Percentiles rank a stretch among this genome's conserved stretches.
Conservation (phyloP, 2,329 filamentous ascomycete genomes). For the Mariannaea sp. region DNA sequence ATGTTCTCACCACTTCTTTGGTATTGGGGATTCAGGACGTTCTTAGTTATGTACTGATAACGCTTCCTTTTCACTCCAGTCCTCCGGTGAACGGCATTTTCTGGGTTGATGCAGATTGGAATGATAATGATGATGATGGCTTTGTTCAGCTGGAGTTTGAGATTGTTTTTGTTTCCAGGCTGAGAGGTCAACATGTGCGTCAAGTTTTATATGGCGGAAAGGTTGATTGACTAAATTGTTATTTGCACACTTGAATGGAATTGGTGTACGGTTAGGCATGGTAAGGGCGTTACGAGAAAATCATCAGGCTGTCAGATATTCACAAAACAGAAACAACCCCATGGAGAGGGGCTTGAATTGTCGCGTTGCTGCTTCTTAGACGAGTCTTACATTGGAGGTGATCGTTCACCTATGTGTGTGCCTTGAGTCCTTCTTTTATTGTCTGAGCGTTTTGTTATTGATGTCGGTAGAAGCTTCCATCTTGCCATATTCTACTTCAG, state of each 20-base stretch:
- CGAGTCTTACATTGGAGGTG: too few relatives aligned
- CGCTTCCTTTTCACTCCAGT: background rate
- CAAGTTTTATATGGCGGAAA: conserved; percentile 18
- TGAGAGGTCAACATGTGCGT: conserved; percentile 28
- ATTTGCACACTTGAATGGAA: conserved; percentile 24
- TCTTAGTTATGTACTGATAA: conserved; percentile 5
- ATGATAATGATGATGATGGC: conserved; percentile 29
- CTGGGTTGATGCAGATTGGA: conserved; percentile 17
- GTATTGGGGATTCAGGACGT: background rate
- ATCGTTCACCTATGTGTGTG: too few relatives aligned
- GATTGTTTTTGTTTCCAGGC: conserved; percentile 36
- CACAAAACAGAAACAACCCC: conserved; percentile 17
- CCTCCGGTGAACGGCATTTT: background rate
- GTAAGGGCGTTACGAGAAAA: conserved; percentile 35
- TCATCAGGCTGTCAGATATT: conserved; percentile 32
- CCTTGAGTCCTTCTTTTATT: too few relatives aligned
- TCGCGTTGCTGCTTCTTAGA: conserved; percentile 17
- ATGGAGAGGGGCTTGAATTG: conserved; percentile 27
- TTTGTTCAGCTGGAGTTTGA: conserved; percentile 37
- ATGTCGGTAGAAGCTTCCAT: too few relatives aligned
- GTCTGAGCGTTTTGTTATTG: too few relatives aligned
- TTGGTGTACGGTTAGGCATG: conserved; percentile 24
- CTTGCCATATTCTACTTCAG: too few relatives aligned
- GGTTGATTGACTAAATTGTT: conserved; percentile 24
- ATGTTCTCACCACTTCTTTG: background rate